Conservation (phyloP, 805 yeast species). For the Lachancea fermentati region DNA sequence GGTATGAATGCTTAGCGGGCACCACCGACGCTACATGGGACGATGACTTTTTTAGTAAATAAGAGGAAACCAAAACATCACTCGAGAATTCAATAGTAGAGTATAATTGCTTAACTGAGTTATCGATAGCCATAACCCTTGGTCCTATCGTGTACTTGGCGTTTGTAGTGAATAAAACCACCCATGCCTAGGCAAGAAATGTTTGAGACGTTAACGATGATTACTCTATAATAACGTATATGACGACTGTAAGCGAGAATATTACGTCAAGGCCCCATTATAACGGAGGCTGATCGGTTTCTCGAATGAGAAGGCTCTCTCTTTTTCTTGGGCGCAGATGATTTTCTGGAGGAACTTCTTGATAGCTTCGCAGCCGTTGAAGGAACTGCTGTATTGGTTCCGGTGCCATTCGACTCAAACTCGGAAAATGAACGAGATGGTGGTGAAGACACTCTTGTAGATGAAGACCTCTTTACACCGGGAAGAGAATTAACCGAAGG, state of each 20-base stretch:
- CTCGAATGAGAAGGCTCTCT: constrained; percentile 2
- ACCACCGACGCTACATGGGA: not conserved
- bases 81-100: not conserved
- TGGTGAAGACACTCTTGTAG: constrained; percentile 12
- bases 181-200: not conserved
- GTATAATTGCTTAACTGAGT: not conserved
- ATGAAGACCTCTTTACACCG: constrained; percentile 21
- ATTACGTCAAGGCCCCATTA: not conserved
- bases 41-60: constrained; percentile 7
- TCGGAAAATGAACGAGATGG: constrained; percentile 6
- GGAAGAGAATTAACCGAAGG: constrained; percentile 19
- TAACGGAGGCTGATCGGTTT: not conserved
- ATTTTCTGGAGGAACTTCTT: constrained; percentile 1
- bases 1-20: not conserved
- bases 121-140: not conserved
- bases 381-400: not conserved
- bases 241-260: not conserved
- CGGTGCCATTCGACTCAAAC: too few relatives aligned
- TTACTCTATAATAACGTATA: not conserved
- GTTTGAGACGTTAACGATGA: not conserved
- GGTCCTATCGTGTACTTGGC: not conserved
- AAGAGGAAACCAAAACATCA: constrained; percentile 11
- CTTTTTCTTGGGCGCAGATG: constrained; percentile 2
- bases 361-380: not conserved
- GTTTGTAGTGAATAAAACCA: not conserved